phyloP scores from a whole-genome alignment of 352 stramenopile species.

The Globisporangium alternatum region DNA sequence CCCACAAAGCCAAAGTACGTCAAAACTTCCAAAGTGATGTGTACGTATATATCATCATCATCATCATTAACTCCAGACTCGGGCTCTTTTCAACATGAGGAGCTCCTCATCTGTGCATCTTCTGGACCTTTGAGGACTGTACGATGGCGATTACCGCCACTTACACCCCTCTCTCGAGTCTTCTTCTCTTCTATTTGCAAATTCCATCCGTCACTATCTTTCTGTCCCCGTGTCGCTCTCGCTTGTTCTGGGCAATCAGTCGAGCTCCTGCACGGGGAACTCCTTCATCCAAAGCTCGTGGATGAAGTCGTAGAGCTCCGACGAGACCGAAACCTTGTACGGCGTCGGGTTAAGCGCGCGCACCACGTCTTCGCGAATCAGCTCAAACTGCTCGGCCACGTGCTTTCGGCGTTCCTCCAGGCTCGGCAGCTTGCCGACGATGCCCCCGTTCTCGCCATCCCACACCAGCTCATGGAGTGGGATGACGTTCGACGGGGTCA shows the following conservation, averaged over 20 bases:
- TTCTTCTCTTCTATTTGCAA: neutral
- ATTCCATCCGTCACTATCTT: neutral
- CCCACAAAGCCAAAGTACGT: neutral
- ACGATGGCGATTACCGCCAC: neutral
- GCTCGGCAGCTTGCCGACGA: slow-evolving; percentile 61
- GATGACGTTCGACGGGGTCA: slow-evolving; percentile 90
- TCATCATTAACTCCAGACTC: slow-evolving; percentile 1
- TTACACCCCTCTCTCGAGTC: neutral
- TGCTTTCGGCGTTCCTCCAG: slow-evolving; percentile 82
- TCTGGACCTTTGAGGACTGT: neutral
- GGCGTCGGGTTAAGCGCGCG: slow-evolving; percentile 95
- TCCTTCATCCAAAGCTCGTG: slow-evolving; percentile 96
- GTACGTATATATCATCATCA: slow-evolving; percentile 15
- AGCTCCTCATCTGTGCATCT: neutral
- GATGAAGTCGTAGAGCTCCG: slow-evolving; percentile 91
- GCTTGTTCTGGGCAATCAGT: slow-evolving; percentile 29
- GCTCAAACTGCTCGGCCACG: slow-evolving; percentile 90
- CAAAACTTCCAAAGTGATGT: slow-evolving; percentile 4
- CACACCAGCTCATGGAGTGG: slow-evolving; percentile 90
- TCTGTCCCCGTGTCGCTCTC: neutral
- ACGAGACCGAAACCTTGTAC: slow-evolving; percentile 93
- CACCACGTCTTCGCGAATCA: slow-evolving; percentile 94
- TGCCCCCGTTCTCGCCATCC: slow-evolving; percentile 79
- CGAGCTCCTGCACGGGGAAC: slow-evolving; percentile 80
- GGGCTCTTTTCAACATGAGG: neutral